Conservation (phyloP, 805 yeast species). For the Groenewaldozyma tartarivorans region DNA sequence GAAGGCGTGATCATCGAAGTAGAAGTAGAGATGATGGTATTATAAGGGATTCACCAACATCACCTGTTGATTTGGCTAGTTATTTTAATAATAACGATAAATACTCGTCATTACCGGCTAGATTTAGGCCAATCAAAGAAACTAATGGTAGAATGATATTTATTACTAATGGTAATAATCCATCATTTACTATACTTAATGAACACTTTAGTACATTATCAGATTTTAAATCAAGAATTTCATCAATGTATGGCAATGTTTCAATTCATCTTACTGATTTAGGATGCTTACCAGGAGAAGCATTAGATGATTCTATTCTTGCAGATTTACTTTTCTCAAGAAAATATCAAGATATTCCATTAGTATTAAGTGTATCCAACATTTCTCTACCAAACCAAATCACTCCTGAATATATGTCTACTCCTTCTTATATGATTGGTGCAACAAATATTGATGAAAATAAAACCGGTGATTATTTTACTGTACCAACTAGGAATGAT, state of each 20-base stretch:
- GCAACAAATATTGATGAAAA: constrained; percentile 4
- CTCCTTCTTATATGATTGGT: constrained; percentile 59
- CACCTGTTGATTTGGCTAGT: constrained; percentile 8
- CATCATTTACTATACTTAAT: background rate
- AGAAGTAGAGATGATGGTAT: constrained; percentile 14
- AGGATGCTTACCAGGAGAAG: constrained; percentile 35
- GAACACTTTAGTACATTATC: constrained; percentile 21
- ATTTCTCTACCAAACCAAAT: constrained; percentile 3
- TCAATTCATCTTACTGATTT: constrained; percentile 60
- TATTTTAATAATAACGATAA: too few species aligned
- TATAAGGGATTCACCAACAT: constrained; percentile 14
- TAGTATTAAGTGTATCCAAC: too few species aligned
- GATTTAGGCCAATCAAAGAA: too few species aligned
- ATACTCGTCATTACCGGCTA: too few species aligned
- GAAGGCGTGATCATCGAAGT: constrained; percentile 11
- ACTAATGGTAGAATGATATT: too few species aligned
- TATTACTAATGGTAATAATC: too few species aligned
- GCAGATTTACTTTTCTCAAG: constrained; percentile 4
- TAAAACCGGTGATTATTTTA: constrained; percentile 15
- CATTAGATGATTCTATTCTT: constrained; percentile 17
- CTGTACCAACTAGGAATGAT: constrained; percentile 2
- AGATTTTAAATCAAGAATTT: constrained; percentile 33
- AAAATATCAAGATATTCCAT: constrained; percentile 19
- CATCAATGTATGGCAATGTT: constrained; percentile 26
- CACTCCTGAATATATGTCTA: constrained; percentile 39